phyloP scores from a whole-genome alignment of 2,329 filamentous ascomycete species.

The Cercospora sp. region DNA sequence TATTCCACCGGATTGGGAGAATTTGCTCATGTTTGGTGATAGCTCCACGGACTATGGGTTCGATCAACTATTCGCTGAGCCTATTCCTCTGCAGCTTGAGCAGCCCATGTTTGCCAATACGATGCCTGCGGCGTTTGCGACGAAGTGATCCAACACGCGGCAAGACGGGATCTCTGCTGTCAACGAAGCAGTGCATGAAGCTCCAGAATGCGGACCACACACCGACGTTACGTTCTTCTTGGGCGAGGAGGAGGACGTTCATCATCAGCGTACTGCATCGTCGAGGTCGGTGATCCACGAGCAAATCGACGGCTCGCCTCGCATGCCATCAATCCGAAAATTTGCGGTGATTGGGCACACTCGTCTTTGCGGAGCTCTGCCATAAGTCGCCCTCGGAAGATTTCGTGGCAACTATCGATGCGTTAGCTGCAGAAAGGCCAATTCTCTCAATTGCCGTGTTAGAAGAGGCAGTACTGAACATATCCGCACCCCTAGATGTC shows the following conservation, averaged over 20 bases:
- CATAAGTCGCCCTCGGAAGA: neutral
- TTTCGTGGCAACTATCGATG: neutral
- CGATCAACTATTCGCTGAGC: constrained; percentile 25
- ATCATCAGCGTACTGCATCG: neutral
- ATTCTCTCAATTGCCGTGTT: neutral
- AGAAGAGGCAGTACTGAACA: neutral
- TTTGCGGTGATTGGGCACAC: neutral
- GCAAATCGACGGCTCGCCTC: neutral
- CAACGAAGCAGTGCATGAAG: neutral
- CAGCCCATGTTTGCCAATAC: neutral
- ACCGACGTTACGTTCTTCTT: too few species aligned
- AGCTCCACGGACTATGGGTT: constrained; percentile 24
- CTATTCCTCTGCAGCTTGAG: constrained; percentile 12
- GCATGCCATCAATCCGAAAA: neutral
- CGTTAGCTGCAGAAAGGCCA: neutral
- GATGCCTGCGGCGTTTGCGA: neutral
- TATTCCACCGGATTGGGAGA: constrained; percentile 17
- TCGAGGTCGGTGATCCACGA: neutral
- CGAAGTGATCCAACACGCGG: neutral
- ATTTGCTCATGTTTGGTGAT: constrained; percentile 14
- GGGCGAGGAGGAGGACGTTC: neutral
- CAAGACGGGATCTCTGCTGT: neutral
- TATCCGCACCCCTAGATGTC: neutral
- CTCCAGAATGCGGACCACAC: neutral
- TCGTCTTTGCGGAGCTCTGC: neutral